Conservation (phyloP, 2,329 filamentous ascomycete species). For the Trichophyton rubrum region DNA sequence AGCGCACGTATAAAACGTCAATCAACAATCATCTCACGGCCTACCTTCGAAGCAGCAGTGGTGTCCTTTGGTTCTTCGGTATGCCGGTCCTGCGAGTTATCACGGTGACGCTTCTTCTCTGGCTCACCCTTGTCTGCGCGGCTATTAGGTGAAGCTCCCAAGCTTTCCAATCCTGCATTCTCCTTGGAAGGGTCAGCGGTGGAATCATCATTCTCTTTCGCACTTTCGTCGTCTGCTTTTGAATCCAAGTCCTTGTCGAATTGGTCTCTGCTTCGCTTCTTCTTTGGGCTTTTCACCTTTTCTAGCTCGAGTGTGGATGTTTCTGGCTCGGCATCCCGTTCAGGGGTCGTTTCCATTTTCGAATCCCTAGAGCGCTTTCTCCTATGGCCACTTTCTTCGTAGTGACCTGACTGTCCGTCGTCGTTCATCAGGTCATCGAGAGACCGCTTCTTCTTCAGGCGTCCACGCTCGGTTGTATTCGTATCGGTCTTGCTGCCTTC, state of each 20-base stretch:
- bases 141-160: constrained; percentile 3
- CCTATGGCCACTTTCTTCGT: constrained; percentile 20
- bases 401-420: constrained; percentile 14
- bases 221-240: constrained; percentile 12
- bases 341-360: constrained; percentile 12
- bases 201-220: constrained; percentile 12
- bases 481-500: constrained; percentile 12
- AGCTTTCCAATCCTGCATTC: constrained; percentile 5
- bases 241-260: constrained; percentile 25
- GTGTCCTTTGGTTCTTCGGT: constrained; percentile 13
- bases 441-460: constrained; percentile 31
- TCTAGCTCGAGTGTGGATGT: constrained; percentile 7
- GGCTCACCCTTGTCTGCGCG: constrained; percentile 22
- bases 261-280: constrained; percentile 34
- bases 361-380: constrained; percentile 25
- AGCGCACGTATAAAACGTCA: background rate
- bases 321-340: background rate
- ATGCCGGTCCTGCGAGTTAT: constrained; percentile 29
- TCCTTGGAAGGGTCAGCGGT: background rate
- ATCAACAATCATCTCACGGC: constrained; percentile 13
- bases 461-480: constrained; percentile 24
- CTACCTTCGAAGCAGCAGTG: constrained; percentile 1
- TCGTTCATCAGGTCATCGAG: constrained; percentile 30
- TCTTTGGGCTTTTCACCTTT: constrained; percentile 26
- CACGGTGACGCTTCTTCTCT: constrained; percentile 34